Evolutionary conservation across 2,329 filamentous ascomycete genomes (phyloP), one percentile per base, ranked within the genome.

Genomic region (Davidsoniella eucalypti): DNA sequence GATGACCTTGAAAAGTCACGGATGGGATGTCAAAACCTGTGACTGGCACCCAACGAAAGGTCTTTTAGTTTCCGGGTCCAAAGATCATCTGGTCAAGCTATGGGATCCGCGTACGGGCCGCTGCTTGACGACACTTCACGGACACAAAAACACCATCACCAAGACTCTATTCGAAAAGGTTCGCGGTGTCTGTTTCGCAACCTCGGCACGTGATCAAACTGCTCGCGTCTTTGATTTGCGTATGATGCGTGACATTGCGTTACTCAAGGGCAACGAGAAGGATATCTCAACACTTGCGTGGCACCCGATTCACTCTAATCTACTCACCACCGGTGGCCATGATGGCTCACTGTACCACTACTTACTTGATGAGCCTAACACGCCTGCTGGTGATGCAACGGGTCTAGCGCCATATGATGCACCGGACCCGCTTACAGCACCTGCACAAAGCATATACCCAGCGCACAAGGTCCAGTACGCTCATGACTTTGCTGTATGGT

Each of bases 21-120:
- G 87, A 56, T 98, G 92, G 92, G 92, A 98, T 61, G 88, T 87
- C 17, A 96, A 96, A 65, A 86, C 81, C 49, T 93, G 93, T 52
- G 90, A 98, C 62, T 98, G 92, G 92, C 92, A 98, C 67, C 88
- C 90, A 1, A 84, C 82, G 17, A 96, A 95, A 67, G 92, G 92
- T 1, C 68, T 98, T 4, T 74, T 98, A 29, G 90, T 94, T 3
- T 96, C 92, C 1, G 92, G 92, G 37, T 96, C 90, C 9, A 98
- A 98, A 67, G 92, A 98, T 61, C 90, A 98, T 64, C 72, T 94
- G 55, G 87, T 98, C 60, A 96, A 96, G 64, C 78, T 98, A 41
- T 98, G 92, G 92, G 92, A 98, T 63, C 92, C 92, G n/a, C 78
- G 92, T 51, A 90, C 82, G 4, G 82, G 84, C 36, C 81, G 87